A percentile compares a stretch with the other conserved stretches of the same genome.
Conservation (phyloP, 257 asterid species). For the Handroanthus guayacan region DNA sequence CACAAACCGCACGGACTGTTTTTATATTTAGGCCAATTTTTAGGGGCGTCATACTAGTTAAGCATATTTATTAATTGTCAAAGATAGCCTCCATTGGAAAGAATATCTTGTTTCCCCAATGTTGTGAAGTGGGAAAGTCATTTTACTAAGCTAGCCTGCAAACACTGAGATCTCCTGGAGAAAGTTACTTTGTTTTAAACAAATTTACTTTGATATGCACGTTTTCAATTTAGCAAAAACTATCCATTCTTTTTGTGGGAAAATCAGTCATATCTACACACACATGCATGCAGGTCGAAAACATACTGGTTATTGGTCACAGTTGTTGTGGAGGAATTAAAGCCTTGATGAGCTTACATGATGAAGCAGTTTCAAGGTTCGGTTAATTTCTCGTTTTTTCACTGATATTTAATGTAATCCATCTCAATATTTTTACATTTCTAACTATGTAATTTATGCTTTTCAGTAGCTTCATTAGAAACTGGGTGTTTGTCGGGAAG, state of each 20-base stretch:
- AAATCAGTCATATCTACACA: background rate
- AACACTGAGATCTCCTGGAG: background rate
- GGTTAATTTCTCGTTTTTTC: conserved; percentile 21
- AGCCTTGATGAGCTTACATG: conserved; percentile 92
- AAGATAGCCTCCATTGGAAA: too few species aligned
- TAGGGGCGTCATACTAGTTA: too few species aligned
- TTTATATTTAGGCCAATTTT: too few species aligned
- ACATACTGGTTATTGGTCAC: conserved; percentile 86
- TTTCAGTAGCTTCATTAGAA: conserved; percentile 79
- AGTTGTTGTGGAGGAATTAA: conserved; percentile 97
- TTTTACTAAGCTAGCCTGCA: background rate
- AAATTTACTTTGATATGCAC: background rate
- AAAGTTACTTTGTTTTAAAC: background rate
- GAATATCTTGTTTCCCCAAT: too few species aligned
- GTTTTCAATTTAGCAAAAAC: background rate
- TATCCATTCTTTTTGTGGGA: background rate
- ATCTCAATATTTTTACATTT: conserved; percentile 15
- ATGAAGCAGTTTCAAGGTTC: conserved; percentile 71
- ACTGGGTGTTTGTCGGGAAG: conserved; percentile 78
- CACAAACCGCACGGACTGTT: too few species aligned
- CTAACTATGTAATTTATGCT: conserved; percentile 36
- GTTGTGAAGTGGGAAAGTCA: too few species aligned
- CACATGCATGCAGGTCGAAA: conserved; percentile 68
- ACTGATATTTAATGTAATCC: background rate
- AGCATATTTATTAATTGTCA: too few species aligned